Conservation (phyloP, 805 yeast genomes). For the Sungouiozyma ichnusensis region DNA sequence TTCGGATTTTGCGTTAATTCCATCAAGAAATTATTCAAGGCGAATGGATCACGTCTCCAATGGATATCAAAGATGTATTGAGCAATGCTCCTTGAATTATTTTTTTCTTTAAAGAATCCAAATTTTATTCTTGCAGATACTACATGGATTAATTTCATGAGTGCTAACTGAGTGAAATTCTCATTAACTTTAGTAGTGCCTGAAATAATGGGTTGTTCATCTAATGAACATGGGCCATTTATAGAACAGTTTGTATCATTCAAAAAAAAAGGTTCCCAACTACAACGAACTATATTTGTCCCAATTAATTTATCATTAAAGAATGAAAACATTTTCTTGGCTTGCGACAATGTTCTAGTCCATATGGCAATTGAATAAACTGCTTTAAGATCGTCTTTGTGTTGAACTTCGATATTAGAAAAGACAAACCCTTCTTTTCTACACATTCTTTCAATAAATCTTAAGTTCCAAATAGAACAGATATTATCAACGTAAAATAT, state of each 20-base stretch:
- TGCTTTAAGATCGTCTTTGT: constrained; percentile 9
- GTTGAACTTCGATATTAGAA: constrained; percentile 10
- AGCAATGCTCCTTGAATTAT: constrained; percentile 24
- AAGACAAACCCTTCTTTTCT: constrained; percentile 16
- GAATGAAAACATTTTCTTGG: constrained; percentile 15
- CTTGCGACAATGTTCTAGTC: constrained; percentile 16
- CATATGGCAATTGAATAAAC: constrained; percentile 17
- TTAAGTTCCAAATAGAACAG: constrained; percentile 21
- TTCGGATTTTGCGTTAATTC: constrained; percentile 11
- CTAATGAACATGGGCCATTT: not conserved
- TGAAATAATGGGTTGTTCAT: not conserved
- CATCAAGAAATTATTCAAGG: constrained; percentile 13
- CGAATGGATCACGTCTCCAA: constrained; percentile 24
- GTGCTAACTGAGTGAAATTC: not conserved
- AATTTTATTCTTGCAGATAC: constrained; percentile 7
- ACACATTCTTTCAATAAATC: constrained; percentile 19
- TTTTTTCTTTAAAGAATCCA: constrained; percentile 29
- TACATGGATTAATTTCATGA: not conserved
- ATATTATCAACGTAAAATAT: not conserved
- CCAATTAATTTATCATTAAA: constrained; percentile 22
- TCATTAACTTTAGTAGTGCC: not conserved
- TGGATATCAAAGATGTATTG: constrained; percentile 28
- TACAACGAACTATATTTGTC: constrained; percentile 17
- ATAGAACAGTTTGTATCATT: not conserved
- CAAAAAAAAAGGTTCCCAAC: constrained; percentile 10